Evolutionary conservation across 192 early-diverging fungal genomes (phyloP).

Genomic region (Coemansia furcata): DNA sequence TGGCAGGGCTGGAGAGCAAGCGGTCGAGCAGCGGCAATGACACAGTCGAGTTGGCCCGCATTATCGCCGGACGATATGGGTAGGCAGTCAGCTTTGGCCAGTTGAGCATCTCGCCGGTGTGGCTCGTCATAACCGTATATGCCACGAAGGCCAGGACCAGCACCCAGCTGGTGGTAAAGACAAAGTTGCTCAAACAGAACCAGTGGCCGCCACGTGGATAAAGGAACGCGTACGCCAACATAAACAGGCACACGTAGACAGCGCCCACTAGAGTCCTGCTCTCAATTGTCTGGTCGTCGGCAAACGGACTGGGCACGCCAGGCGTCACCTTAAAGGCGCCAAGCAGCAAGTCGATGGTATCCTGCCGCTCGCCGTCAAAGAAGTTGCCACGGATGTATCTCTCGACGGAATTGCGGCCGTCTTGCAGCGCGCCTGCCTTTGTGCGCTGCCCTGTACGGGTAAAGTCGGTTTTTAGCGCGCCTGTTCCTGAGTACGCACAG

Average conservation of each 20-base stretch:
- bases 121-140: slow-evolving; percentile 25
- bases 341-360: slow-evolving; percentile 86
- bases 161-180: slow-evolving; percentile 40
- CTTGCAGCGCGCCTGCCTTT: slow-evolving; percentile 75
- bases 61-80: slow-evolving; percentile 39
- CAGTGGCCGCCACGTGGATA: slow-evolving; percentile 48
- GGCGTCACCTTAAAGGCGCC: slow-evolving; percentile 58
- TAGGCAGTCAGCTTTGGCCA: slow-evolving; percentile 50
- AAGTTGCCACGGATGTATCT: slow-evolving; percentile 96
- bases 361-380: slow-evolving; percentile 90
- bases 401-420: slow-evolving; percentile 75
- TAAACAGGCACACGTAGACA: slow-evolving; percentile 48
- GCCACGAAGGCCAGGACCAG: slow-evolving; percentile 38
- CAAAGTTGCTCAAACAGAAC: slow-evolving; percentile 35
- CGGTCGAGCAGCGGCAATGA: slow-evolving; percentile 38
- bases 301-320: slow-evolving; percentile 51
- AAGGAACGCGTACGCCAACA: slow-evolving; percentile 55
- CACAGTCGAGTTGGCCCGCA: slow-evolving; percentile 34
- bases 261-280: slow-evolving; percentile 56
- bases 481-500: slow-evolving; percentile 90
- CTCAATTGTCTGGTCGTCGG: slow-evolving; percentile 56
- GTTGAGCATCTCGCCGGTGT: slow-evolving; percentile 53
- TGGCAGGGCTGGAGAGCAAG: slow-evolving; percentile 24
- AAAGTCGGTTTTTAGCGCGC: slow-evolving; percentile 97
- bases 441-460: slow-evolving; percentile 93